phyloP scores from a whole-genome alignment of 257 asterid genomes.

The Lantana camara region DNA sequence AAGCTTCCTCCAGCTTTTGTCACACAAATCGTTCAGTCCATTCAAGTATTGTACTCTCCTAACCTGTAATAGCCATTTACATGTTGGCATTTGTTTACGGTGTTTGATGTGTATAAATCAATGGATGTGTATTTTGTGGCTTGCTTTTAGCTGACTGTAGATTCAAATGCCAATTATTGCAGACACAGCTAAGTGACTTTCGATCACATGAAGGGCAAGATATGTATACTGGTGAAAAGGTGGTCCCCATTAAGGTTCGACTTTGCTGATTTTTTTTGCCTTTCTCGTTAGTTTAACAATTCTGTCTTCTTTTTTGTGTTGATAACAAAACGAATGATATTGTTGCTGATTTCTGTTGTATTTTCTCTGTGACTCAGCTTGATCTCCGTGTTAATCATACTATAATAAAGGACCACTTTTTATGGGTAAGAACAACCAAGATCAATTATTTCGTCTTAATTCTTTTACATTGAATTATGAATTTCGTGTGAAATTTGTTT shows the following conservation, averaged over 20 bases:
- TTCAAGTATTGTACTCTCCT: constrained; percentile 57
- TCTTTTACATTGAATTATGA: neutral
- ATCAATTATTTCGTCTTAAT: constrained; percentile 20
- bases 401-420: constrained; percentile 85
- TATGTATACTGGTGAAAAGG: constrained; percentile 89
- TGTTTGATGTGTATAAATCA: constrained; percentile 4
- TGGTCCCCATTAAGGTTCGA: constrained; percentile 93
- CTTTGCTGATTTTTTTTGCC: constrained; percentile 19
- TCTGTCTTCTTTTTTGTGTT: constrained; percentile 3
- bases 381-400: constrained; percentile 93
- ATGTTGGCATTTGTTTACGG: neutral
- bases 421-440: constrained; percentile 67
- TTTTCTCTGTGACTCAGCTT: constrained; percentile 55
- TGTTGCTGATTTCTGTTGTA: constrained; percentile 22
- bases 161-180: constrained; percentile 35
- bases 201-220: constrained; percentile 97
- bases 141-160: constrained; percentile 21
- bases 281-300: constrained; percentile 8
- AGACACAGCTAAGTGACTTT: constrained; percentile 83
- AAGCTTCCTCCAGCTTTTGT: constrained; percentile 92
- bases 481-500: neutral
- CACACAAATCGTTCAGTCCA: constrained; percentile 91
- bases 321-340: constrained; percentile 1
- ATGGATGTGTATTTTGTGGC: neutral
- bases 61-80: neutral